Percentiles rank a stretch among this genome's conserved stretches.
Conservation (phyloP, 2,329 filamentous ascomycete species). For the Dendrostoma leiphaemia region DNA sequence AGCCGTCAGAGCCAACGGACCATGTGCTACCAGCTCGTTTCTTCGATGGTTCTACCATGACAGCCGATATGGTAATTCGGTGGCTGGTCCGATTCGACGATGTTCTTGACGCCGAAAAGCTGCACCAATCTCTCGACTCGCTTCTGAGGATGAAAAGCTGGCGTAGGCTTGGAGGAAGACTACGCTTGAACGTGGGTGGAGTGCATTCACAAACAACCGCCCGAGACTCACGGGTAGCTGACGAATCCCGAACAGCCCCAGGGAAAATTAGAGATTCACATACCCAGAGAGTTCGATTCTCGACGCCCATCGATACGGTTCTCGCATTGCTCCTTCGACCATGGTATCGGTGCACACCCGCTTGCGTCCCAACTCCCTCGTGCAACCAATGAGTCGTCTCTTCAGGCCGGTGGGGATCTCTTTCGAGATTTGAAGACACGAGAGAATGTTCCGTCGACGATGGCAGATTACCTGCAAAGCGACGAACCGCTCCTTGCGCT, state of each 20-base stretch:
- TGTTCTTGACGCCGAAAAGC: too few relatives aligned
- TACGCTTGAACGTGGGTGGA: slow-evolving; percentile 28
- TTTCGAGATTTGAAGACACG: slow-evolving; percentile 25
- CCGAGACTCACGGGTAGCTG: background rate
- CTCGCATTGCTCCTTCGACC: slow-evolving; percentile 33
- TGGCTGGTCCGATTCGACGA: too few relatives aligned
- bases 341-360: slow-evolving; percentile 38
- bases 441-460: slow-evolving; percentile 25
- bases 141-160: too few relatives aligned
- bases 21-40: slow-evolving; percentile 30
- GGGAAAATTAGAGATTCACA: slow-evolving; percentile 29
- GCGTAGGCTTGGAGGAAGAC: slow-evolving; percentile 43
- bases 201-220: too few relatives aligned
- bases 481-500: slow-evolving; percentile 46
- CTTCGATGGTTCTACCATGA: slow-evolving; percentile 28
- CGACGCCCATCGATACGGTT: slow-evolving; percentile 38
- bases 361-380: slow-evolving; percentile 35
- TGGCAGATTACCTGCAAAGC: slow-evolving; percentile 37
- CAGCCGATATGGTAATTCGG: slow-evolving; percentile 26
- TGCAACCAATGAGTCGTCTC: slow-evolving; percentile 26
- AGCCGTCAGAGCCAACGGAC: background rate
- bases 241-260: background rate
- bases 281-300: slow-evolving; percentile 26
- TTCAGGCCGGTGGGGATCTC: slow-evolving; percentile 25
- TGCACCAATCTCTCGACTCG: too few relatives aligned